Conservation (phyloP, 257 asterid species). For the Scutellaria galericulata region DNA sequence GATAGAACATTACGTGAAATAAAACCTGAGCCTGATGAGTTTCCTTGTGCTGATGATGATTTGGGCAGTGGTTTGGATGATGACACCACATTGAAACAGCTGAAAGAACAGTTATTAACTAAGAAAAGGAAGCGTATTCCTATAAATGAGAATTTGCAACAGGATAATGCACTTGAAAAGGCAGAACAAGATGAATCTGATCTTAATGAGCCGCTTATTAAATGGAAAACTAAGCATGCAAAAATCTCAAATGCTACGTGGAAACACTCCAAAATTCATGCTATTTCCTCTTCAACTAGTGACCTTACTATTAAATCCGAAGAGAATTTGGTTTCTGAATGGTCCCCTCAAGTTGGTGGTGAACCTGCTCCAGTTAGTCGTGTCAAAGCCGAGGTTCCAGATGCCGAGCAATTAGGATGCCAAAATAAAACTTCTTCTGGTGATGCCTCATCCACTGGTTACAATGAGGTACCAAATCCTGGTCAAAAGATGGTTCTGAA, state of each 20-base stretch:
- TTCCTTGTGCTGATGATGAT: conserved; percentile 34
- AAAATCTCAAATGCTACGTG: conserved; percentile 52
- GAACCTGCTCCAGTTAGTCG: conserved; percentile 32
- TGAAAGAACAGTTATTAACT: conserved; percentile 45
- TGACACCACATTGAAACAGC: conserved; percentile 68
- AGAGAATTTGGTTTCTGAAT: conserved; percentile 41
- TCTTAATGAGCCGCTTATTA: conserved; percentile 60
- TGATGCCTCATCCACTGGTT: conserved; percentile 32
- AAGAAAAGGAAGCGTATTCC: conserved; percentile 61
- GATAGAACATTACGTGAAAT: conserved; percentile 50
- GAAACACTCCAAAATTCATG: conserved; percentile 37
- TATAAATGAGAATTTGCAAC: conserved; percentile 26
- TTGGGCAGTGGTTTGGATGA: conserved; percentile 45
- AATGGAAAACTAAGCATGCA: conserved; percentile 49
- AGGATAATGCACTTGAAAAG: conserved; percentile 34
- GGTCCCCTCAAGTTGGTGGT: conserved; percentile 33
- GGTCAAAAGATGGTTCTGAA: conserved; percentile 26
- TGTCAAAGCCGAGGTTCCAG: conserved; percentile 56
- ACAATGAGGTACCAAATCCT: conserved; percentile 35
- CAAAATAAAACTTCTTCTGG: conserved; percentile 27
- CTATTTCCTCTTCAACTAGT: conserved; percentile 33
- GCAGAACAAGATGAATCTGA: conserved; percentile 58
- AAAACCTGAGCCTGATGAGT: conserved; percentile 34
- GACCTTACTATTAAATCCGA: conserved; percentile 39
- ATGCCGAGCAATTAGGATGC: conserved; percentile 40